Conservation (phyloP, 208 protist genomes). For the Polymyxa betae region DNA sequence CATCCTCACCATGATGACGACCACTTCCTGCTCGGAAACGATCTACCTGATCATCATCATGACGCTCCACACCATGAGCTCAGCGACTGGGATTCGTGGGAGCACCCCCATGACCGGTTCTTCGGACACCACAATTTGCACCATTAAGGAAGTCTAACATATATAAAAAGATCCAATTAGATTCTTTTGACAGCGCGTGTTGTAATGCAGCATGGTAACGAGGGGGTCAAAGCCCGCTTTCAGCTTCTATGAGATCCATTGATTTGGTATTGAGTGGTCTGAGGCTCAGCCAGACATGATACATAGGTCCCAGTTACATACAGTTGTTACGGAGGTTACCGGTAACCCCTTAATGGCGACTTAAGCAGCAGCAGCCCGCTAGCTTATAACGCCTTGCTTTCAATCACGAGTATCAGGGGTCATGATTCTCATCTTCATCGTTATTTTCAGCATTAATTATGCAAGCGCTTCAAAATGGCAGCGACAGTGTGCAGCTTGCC, state of each 20-base stretch:
- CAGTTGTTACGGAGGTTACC: no score
- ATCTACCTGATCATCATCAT: neutral
- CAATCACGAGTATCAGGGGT: no score
- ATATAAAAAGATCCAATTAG: neutral
- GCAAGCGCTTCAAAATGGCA: no score
- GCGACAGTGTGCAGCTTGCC: no score
- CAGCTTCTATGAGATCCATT: neutral
- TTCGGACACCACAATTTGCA: neutral
- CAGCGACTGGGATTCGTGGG: neutral
- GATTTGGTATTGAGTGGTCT: neutral
- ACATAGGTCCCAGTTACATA: no score
- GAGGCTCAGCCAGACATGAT: neutral
- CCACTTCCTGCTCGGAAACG: neutral
- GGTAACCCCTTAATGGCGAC: no score
- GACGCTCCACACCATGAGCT: neutral
- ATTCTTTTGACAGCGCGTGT: neutral
- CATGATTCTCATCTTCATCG: no score
- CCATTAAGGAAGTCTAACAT: no score
- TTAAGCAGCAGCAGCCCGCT: no score
- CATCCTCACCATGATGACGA: constrained; percentile 5
- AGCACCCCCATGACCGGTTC: neutral
- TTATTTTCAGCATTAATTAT: no score
- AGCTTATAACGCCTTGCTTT: no score
- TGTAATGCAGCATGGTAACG: neutral
- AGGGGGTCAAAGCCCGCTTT: neutral